Base-by-base conservation (phyloP, 139 green algal species). In the Coelastrella sp. region DNA sequence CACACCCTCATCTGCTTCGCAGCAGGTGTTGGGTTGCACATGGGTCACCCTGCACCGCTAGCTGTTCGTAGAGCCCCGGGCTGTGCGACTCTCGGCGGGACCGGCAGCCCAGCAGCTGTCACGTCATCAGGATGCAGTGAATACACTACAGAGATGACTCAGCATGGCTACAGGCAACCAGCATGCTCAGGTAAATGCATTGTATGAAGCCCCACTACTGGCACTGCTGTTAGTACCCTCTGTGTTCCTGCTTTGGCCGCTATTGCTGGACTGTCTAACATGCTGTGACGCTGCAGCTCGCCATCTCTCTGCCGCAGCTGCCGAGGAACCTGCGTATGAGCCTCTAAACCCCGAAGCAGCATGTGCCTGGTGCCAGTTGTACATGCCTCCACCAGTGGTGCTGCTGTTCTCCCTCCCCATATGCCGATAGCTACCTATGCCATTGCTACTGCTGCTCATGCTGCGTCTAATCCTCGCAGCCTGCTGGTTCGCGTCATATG, bases 401-500 rank as follows among this genome's bases (percentile, higher is more conserved):
- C 51, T 82, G 19, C 35, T 71, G 34, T 21, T 82, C 19, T 64
- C 30, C 48, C 72, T 80, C 3, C 32, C 17, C 41, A 76, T 53
- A 23, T 53, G 37, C 5, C 17, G 17, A 23, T 38, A 57, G 40
- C 32, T n/a, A 23, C 8, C n/a, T 25, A 48, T 9, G 8, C 69
- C 69, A n/a, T 23, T 50, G 1, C 32, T 82, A 38, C 75, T 51
- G 38, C 35, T 81, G 74, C 74, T 41, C 15, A 30, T 71, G 35
- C 75, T 80, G 45, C 15, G 27, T 30, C 30, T 40, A 15, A 79
- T 60, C 27, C 45, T 41, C 25, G 21, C 32, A 27, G 48, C 72
- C 11, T 67, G 75, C 75, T 27, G 38, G 53, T 45, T 38, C n/a
- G 80, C 15, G 23, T 89, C 86, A 45, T 90, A 89, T 30, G 72